Evolutionary conservation across 2,329 filamentous ascomycete species (phyloP), one percentile per base, ranked within the genome.

Genomic region (Lasiodiplodia sp.): DNA sequence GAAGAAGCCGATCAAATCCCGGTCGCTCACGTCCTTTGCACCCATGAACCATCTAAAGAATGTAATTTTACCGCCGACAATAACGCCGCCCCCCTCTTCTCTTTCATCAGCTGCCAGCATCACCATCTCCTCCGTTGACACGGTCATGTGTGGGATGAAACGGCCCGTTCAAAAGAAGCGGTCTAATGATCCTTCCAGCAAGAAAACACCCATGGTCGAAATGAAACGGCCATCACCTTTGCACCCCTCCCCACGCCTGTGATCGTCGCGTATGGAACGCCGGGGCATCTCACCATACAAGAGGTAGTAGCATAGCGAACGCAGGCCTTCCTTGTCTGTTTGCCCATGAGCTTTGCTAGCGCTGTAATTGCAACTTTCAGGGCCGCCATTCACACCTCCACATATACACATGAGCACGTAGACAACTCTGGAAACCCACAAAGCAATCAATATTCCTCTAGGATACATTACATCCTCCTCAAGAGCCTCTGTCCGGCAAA

Each of bases 401-500:
- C 28, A 34, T 11, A 11, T 16, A n/a, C 18, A 23, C 11, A 34
- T 7, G 31, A 25, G 16, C 12, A 52, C 12, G 10, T 10, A n/a
- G 16, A 52, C 10, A 18, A 16, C 5, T 16, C 16, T 11, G 18
- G 18, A n/a, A 34, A 52, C 16, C 60, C 44, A 38, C 51, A 14
- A 64, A 64, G 60, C 60, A 52, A 64, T 52, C 47, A 37, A 64
- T 52, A 52, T 25, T 52, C 47, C 28, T 52, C 60, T 64, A 64
- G 44, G 44, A 64, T 64, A 64, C 60, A 64, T 64, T 52, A 64
- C 31, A 51, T 23, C 25, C 16, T 4, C 44, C 16, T 25, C 31
- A 7, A 25, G 28, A 64, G 60, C 60, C 60, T 64, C 60, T 49
- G 60, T 23, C 60, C 60, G 51, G 60, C 60, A 52, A 64, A 64